Conservation (phyloP, 2,329 filamentous ascomycete genomes). For the Pyricularia grisea region DNA sequence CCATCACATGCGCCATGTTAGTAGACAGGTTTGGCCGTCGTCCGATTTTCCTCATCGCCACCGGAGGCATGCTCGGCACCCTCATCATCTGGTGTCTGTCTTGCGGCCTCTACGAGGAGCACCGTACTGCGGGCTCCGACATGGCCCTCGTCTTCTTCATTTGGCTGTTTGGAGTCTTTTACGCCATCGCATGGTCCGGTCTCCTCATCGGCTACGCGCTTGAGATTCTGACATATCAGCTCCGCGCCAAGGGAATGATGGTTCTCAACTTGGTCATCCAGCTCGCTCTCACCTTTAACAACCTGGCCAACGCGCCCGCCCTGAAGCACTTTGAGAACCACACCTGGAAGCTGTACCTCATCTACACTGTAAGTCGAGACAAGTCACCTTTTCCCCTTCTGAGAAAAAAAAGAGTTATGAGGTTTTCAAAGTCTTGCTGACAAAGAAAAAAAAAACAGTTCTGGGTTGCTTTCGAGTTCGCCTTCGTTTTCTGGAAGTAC, state of each 20-base stretch:
- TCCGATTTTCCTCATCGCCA: slow-evolving; percentile 10
- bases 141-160: slow-evolving; percentile 21
- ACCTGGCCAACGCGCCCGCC: slow-evolving; percentile 2
- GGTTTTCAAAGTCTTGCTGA: background rate
- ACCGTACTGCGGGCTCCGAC: slow-evolving; percentile 14
- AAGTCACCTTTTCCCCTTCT: background rate
- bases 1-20: slow-evolving; percentile 15
- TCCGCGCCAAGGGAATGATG: slow-evolving; percentile 18
- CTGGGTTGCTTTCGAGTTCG: slow-evolving; percentile 1
- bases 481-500: slow-evolving; percentile 3
- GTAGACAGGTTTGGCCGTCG: slow-evolving; percentile 20
- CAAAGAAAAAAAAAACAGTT: background rate
- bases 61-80: slow-evolving; percentile 16
- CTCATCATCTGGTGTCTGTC: slow-evolving; percentile 16
- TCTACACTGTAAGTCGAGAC: background rate
- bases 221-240: slow-evolving; percentile 31
- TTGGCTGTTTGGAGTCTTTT: slow-evolving; percentile 24
- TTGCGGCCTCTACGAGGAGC: slow-evolving; percentile 6
- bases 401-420: too few relatives aligned
- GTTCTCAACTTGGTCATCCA: slow-evolving; percentile 1
- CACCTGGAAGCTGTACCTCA: slow-evolving; percentile 3
- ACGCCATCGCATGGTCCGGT: slow-evolving; percentile 28
- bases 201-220: slow-evolving; percentile 32
- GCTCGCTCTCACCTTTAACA: slow-evolving; percentile 2
- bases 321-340: slow-evolving; percentile 3